Base-by-base conservation (phyloP, 495 filamentous ascomycete species). In the Physcia stellaris region DNA sequence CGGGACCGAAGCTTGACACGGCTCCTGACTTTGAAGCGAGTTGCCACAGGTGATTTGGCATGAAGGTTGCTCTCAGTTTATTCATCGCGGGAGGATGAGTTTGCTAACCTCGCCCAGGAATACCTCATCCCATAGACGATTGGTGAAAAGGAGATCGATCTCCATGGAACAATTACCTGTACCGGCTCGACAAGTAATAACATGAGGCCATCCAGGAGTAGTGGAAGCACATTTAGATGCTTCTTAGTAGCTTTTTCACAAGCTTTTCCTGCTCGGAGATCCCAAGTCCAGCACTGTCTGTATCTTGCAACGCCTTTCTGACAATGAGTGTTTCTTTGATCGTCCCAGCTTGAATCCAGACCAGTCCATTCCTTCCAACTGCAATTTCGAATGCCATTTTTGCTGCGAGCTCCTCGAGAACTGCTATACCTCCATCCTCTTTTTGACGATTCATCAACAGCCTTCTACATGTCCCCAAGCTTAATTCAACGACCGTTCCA, bases 341-440 rank as follows among this genome's bases (percentile, higher is more conserved):
- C 32, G 67, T 78, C 11, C 75, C 80, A 34, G 77, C 73, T 47
- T 84, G 73, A 13, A 96, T 79, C 90, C 90, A 95, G 24, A 95
- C 71, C 62, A 73, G 80, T 16, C 90, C 90, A 57, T 98, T 98
- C 54, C 87, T 76, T 17, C 92, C 92, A 19, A 94, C 84, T 3
- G 90, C 90, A 42, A 90, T 77, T 65, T 98, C 90, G 59, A 95
- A 98, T 30, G 88, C 63, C 34, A 78, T 66, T 30, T 76, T 81
- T 49, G 70, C 75, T 12, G 78, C 87, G n/a, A 96, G 59, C 49
- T 86, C 82, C 42, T 93, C 84, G 35, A 96, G 55, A 15, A 96
- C 56, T 4, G 66, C 71, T 20, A 88, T 66, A 3, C 83, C 68
- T 35, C 68, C 75, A 17, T 78, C 74, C 40, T 76, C 70, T 21